Conservation (phyloP, 1,139 yeast genomes). For the Pneumocystis sp. region DNA sequence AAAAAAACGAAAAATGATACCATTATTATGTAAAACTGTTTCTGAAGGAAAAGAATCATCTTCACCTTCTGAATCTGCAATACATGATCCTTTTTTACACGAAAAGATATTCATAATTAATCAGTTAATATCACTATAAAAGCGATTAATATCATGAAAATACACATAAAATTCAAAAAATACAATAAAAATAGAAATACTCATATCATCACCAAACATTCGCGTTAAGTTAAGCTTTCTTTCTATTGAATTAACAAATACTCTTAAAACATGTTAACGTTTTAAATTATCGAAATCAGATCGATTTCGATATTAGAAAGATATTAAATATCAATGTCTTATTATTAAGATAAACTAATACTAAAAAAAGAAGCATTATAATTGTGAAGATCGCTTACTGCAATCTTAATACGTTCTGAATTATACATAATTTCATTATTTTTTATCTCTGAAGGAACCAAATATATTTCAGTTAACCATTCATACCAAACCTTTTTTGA, state of each 20-base stretch:
- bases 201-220: not conserved
- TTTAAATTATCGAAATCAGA: not conserved
- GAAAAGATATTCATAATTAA: not conserved
- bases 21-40: not conserved
- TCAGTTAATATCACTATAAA: not conserved
- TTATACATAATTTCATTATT: slow-evolving; percentile 5
- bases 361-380: not conserved
- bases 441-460: slow-evolving; percentile 27
- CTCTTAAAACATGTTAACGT: not conserved
- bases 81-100: not conserved
- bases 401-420: slow-evolving; percentile 28
- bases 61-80: not conserved
- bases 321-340: no score
- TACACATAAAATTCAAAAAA: not conserved
- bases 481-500: slow-evolving; percentile 50
- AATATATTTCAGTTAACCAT: slow-evolving; percentile 47
- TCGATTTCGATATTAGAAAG: not conserved
- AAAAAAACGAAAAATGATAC: not conserved
- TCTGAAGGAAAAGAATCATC: not conserved
- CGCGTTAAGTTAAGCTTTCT: not conserved
- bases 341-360: not conserved
- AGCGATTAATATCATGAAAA: not conserved
- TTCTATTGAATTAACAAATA: not conserved
- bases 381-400: slow-evolving; percentile 32
- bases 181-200: not conserved